A percentile compares a stretch with the other conserved stretches of the same genome.
These are phyloP conservation scores for Bruguiera gymnorhiza DNA, from an alignment of 345 rosid species.

Conservation along the genomic window DNA sequence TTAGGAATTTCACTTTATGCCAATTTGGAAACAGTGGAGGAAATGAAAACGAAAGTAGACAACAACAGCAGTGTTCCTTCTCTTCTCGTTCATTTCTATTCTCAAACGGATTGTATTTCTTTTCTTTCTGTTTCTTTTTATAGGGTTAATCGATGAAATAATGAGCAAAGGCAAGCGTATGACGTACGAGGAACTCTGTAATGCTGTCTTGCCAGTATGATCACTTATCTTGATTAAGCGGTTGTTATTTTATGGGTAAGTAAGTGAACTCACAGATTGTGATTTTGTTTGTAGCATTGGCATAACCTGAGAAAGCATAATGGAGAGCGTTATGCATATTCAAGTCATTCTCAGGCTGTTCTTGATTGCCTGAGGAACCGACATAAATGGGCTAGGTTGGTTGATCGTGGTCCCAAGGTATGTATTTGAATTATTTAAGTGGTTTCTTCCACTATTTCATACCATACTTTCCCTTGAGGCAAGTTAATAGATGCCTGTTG, in stretches of 20 bases:
- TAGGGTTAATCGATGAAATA: slow-evolving; percentile 82
- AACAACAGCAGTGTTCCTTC: background rate
- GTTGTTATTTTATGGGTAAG: slow-evolving; percentile 13
- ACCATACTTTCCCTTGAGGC: background rate
- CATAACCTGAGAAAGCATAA: slow-evolving; percentile 94
- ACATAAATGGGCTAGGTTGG: slow-evolving; percentile 94
- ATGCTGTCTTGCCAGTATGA: slow-evolving; percentile 88
- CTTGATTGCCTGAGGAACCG: slow-evolving; percentile 96
- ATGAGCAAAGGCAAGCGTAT: slow-evolving; percentile 92
- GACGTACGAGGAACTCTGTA: slow-evolving; percentile 93
- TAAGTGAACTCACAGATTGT: slow-evolving; percentile 2
- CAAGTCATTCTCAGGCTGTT: slow-evolving; percentile 97
- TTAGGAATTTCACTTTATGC: background rate
- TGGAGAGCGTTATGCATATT: slow-evolving; percentile 97
- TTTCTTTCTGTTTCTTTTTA: slow-evolving; percentile 3
- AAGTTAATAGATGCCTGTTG: background rate
- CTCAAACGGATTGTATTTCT: background rate
- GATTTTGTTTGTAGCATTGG: slow-evolving; percentile 76
- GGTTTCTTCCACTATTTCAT: background rate
- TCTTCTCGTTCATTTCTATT: background rate
- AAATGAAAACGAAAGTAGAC: background rate
- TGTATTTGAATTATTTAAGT: background rate
- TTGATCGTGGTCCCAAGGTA: slow-evolving; percentile 99
- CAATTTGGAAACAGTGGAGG: background rate
- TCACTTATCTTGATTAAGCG: slow-evolving; percentile 7